phyloP scores from a whole-genome alignment of 2,329 filamentous ascomycete genomes.

The Dactylellina drechsleri region DNA sequence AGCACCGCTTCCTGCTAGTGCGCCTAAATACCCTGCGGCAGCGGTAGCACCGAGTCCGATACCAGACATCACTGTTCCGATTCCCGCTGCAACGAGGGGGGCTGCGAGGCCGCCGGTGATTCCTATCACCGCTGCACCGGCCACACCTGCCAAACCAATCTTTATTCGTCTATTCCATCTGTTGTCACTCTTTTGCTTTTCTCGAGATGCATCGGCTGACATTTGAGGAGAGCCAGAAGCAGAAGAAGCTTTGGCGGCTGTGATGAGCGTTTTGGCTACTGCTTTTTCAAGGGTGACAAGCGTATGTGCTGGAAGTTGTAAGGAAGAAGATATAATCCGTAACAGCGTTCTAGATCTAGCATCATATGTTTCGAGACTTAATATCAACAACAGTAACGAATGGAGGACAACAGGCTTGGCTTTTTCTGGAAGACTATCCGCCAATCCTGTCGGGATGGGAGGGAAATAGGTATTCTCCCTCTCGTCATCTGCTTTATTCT shows the following conservation, averaged over 20 bases:
- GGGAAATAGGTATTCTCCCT: conserved; percentile 68
- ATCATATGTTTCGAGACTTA: conserved; percentile 81
- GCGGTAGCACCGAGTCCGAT: conserved; percentile 77
- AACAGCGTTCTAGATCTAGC: conserved; percentile 78
- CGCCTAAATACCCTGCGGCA: conserved; percentile 80
- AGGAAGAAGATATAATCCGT: conserved; percentile 74
- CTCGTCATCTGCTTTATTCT: conserved; percentile 57
- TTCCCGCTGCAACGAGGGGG: conserved; percentile 78
- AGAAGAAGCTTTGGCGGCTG: conserved; percentile 68
- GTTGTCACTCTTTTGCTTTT: conserved; percentile 75
- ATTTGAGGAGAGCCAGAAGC: conserved; percentile 66
- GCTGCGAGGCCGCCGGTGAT: conserved; percentile 82
- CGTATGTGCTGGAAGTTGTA: conserved; percentile 73
- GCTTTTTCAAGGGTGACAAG: conserved; percentile 78
- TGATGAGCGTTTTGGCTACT: conserved; percentile 77
- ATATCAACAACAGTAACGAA: conserved; percentile 74
- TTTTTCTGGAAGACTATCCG: conserved; percentile 67
- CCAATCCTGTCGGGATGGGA: conserved; percentile 71
- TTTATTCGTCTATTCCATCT: conserved; percentile 76
- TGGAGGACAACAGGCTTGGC: conserved; percentile 77
- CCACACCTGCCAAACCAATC: conserved; percentile 86
- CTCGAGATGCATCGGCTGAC: conserved; percentile 79
- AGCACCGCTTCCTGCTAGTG: conserved; percentile 80
- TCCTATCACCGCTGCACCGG: conserved; percentile 86
- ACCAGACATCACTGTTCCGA: conserved; percentile 82